These are phyloP conservation scores for Pontederia paniculata DNA, from an alignment of 176 grass and related monocot species.

Conservation along the genomic window DNA sequence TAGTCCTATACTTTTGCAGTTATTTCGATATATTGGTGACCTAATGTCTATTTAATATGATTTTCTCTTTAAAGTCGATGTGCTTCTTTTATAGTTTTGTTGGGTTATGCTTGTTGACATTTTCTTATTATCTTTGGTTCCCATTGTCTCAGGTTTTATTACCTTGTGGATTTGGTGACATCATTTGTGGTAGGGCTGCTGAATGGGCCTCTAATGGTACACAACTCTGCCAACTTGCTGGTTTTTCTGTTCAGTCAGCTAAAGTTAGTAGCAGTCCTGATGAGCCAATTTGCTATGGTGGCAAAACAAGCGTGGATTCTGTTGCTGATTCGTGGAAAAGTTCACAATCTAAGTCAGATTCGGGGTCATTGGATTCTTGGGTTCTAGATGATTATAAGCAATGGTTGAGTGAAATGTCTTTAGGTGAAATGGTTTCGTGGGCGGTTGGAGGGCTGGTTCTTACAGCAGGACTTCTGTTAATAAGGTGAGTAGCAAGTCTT, in stretches of 20 bases:
- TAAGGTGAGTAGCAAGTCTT: slow-evolving; percentile 36
- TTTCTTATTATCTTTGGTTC: slow-evolving; percentile 16
- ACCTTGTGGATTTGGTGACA: slow-evolving; percentile 87
- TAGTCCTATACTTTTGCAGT: no score
- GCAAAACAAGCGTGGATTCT: slow-evolving; percentile 77
- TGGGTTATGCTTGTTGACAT: not conserved
- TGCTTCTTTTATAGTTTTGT: not conserved
- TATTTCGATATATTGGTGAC: no score
- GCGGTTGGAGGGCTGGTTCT: slow-evolving; percentile 96
- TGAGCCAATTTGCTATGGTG: slow-evolving; percentile 83
- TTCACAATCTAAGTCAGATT: slow-evolving; percentile 32
- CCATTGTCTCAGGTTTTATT: slow-evolving; percentile 51
- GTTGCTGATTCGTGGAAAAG: slow-evolving; percentile 63
- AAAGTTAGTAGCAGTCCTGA: slow-evolving; percentile 23
- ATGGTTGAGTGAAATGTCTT: slow-evolving; percentile 43
- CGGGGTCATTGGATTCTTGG: slow-evolving; percentile 30
- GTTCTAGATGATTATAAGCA: slow-evolving; percentile 37
- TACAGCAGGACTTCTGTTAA: slow-evolving; percentile 58
- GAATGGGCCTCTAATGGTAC: slow-evolving; percentile 92
- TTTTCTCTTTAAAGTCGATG: not conserved
- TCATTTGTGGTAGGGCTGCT: slow-evolving; percentile 68
- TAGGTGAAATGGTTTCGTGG: slow-evolving; percentile 63
- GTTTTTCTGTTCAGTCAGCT: slow-evolving; percentile 59
- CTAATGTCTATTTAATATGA: no score
- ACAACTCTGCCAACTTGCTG: slow-evolving; percentile 63